Evolutionary conservation across 164 flowering plant species (phyloP), one percentile per base, ranked within the genome.

Genomic region (Umbellularia californica): DNA sequence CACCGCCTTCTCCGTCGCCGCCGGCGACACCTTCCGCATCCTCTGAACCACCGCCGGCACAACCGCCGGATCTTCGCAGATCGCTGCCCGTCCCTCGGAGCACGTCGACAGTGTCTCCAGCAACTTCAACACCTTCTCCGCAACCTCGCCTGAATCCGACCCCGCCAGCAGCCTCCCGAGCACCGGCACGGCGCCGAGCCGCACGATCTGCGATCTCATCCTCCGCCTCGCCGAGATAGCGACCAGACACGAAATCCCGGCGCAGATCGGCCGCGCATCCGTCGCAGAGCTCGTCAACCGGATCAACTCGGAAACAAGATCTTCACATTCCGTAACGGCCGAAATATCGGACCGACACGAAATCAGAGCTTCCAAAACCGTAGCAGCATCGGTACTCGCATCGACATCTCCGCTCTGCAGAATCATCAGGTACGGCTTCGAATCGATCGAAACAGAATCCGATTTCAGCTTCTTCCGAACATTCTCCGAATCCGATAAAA

Each of bases 1-100:
- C 79, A 90, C 92, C 5, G 88, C 92, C 75, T 86, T 87, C 84
- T 95, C 97, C 74, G 93, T 93, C 70, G 91, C 92, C 5, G 74
- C 55, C 6, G 14, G 77, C 72, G 97, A 92, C 14, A 87, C 93
- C 81, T 90, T 95, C 84, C 90, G 19, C 78, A 88, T 60, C 71
- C 83, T 88, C 77, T 80, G 77, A 47, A 90, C 81, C 0, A 94
- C 73, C 28, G 82, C 88, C 63, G 81, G 76, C 4, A 90, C 82
- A 64, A 89, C 85, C 0, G 0, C 25, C 58, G 76, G 70, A 65
- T 89, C 86, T 7, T 77, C 83, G 70, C 89, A 80, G 11, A 95
- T 85, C 74, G 89, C 91, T 35, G 17, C 23, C 51, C 95, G 79
- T 2, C 97, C 97, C 79, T 91, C 97, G 17, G 84, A 79, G 74